Evolutionary conservation across 1,139 yeast genomes (phyloP).

Genomic region (Nakaseomyces uthaithaninus): DNA sequence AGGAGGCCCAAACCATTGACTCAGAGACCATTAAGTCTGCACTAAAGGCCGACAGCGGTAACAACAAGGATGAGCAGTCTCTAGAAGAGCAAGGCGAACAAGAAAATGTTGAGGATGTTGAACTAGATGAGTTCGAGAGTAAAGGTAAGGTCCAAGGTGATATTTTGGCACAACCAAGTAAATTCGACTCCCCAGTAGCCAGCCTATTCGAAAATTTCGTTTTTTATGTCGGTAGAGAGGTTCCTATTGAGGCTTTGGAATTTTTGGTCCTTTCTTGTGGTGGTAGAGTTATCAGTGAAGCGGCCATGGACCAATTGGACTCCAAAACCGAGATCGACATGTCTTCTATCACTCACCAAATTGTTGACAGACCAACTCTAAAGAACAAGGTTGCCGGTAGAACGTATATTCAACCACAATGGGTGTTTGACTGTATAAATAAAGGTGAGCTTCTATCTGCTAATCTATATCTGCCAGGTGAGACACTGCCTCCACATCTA

Average conservation of each 20-base stretch:
- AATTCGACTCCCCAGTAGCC: constrained; percentile 48
- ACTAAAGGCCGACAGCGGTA: constrained; percentile 30
- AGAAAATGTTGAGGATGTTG: constrained; percentile 40
- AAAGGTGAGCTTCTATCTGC: constrained; percentile 68
- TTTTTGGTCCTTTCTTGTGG: constrained; percentile 83
- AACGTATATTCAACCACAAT: constrained; percentile 94
- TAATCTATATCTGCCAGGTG: constrained; percentile 84
- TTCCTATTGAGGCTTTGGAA: constrained; percentile 84
- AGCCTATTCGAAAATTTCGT: constrained; percentile 64
- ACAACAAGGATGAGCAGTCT: constrained; percentile 34
- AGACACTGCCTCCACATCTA: constrained; percentile 88
- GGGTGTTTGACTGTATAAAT: constrained; percentile 91
- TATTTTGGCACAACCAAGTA: constrained; percentile 68
- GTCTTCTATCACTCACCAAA: constrained; percentile 78
- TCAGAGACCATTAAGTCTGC: constrained; percentile 34
- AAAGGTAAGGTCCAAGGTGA: constrained; percentile 65
- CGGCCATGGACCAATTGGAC: constrained; percentile 69
- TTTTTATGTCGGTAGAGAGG: constrained; percentile 91
- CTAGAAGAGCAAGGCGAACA: constrained; percentile 37
- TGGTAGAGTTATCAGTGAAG: constrained; percentile 78
- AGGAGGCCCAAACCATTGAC: constrained; percentile 32
- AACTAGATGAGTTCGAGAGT: constrained; percentile 63
- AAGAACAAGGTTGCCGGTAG: constrained; percentile 77
- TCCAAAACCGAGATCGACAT: constrained; percentile 45
- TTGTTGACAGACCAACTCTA: constrained; percentile 84